phyloP scores from a whole-genome alignment of 495 filamentous ascomycete genomes.

The Durotheca rogersii region DNA sequence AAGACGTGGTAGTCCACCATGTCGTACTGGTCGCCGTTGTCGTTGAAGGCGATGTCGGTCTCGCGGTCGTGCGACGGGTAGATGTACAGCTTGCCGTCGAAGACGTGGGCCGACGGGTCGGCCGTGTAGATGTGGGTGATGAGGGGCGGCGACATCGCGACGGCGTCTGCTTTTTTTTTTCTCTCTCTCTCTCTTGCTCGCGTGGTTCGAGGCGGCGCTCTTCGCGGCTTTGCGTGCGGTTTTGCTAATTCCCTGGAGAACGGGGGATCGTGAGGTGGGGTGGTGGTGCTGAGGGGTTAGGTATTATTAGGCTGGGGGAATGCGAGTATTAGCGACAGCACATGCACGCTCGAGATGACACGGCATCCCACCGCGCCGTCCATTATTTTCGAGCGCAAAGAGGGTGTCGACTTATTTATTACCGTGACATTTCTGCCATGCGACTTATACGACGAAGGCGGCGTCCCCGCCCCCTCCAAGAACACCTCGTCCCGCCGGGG shows the following conservation, averaged over 20 bases:
- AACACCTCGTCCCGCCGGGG: conserved; percentile 29
- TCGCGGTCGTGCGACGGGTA: conserved; percentile 67
- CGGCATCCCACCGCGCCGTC: too few species aligned
- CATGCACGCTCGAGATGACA: too few species aligned
- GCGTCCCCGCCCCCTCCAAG: too few species aligned
- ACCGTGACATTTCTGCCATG: too few species aligned
- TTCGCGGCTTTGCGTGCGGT: conserved; percentile 5
- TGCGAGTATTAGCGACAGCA: background rate
- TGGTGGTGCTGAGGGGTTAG: conserved; percentile 30
- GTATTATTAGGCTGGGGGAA: background rate
- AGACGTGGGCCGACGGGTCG: conserved; percentile 66
- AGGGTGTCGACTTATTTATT: background rate
- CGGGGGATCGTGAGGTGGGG: conserved; percentile 30
- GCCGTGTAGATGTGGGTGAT: conserved; percentile 70
- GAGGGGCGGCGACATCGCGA: conserved; percentile 55
- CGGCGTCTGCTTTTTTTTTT: too few species aligned
- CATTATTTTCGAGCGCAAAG: background rate
- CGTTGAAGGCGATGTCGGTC: conserved; percentile 64
- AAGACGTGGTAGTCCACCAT: conserved; percentile 74
- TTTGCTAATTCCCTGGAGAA: too few species aligned
- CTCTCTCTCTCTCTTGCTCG: background rate
- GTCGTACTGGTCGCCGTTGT: conserved; percentile 81
- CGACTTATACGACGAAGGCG: conserved; percentile 2
- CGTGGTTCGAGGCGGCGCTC: background rate
- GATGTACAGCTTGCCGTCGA: conserved; percentile 62